Percentiles rank a stretch among this genome's conserved stretches.
These are phyloP conservation scores for Juncus inflexus DNA, from an alignment of 176 grass and related monocot genomes.

Conservation along the genomic window DNA sequence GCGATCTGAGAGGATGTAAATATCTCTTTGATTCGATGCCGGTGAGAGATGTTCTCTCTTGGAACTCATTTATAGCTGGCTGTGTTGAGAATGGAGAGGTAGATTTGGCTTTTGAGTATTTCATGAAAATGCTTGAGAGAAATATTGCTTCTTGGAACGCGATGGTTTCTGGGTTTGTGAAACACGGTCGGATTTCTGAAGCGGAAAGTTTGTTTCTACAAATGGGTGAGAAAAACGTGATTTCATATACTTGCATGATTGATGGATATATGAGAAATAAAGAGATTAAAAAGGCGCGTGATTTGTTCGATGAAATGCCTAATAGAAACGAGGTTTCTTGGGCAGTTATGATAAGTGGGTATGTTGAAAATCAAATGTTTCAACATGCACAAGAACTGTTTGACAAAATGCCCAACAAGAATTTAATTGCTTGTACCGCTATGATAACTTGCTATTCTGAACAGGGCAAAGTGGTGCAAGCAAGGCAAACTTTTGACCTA, in stretches of 20 bases:
- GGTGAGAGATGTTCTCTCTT: constrained; percentile 64
- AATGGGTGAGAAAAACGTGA: constrained; percentile 66
- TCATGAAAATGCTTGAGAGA: constrained; percentile 40
- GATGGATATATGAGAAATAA: constrained; percentile 44
- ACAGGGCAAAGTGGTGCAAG: constrained; percentile 47
- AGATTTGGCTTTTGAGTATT: constrained; percentile 53
- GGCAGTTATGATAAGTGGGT: constrained; percentile 74
- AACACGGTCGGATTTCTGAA: constrained; percentile 39
- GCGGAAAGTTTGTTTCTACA: constrained; percentile 51
- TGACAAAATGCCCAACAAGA: constrained; percentile 64
- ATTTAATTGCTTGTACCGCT: constrained; percentile 50
- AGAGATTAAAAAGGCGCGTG: constrained; percentile 43
- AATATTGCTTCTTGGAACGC: constrained; percentile 87
- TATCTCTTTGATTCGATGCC: constrained; percentile 66
- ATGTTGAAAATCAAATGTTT: constrained; percentile 57
- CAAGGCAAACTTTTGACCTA: constrained; percentile 58
- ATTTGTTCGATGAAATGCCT: constrained; percentile 71
- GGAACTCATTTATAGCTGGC: constrained; percentile 74
- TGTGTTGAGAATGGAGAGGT: constrained; percentile 59
- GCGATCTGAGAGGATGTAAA: constrained; percentile 42
- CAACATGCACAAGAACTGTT: constrained; percentile 55
- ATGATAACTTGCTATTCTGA: constrained; percentile 72
- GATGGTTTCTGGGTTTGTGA: constrained; percentile 62
- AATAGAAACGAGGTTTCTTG: constrained; percentile 57
- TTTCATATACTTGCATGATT: constrained; percentile 76